phyloP scores from a whole-genome alignment of 2,329 filamentous ascomycete species.

The Phyllosticta paracitricarpa region DNA sequence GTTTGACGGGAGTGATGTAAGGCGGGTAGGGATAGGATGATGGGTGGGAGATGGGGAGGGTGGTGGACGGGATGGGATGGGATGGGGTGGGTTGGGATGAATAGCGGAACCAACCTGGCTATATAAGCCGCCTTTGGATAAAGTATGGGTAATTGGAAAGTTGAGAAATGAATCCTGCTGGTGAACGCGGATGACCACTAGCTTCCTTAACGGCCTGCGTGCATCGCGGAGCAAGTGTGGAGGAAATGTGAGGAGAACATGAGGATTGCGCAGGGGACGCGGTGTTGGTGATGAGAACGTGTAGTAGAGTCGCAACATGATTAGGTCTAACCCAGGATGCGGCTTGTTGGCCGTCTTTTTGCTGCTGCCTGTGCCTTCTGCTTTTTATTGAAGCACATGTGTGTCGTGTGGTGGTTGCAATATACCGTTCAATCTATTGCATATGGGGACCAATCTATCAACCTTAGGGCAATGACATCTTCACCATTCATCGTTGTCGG shows the following conservation, averaged over 20 bases:
- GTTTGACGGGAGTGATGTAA: not conserved
- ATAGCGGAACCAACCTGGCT: not conserved
- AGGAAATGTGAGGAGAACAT: not conserved
- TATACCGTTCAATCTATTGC: not conserved
- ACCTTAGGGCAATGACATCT: not conserved
- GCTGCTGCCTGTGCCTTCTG: not conserved
- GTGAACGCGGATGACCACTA: too few species aligned
- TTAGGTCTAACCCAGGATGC: not conserved
- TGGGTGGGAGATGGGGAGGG: too few species aligned
- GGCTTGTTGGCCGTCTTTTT: not conserved
- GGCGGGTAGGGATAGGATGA: not conserved
- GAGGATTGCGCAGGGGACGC: not conserved
- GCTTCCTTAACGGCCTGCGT: too few species aligned
- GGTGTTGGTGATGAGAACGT: not conserved
- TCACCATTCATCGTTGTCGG: not conserved
- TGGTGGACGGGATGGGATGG: not conserved
- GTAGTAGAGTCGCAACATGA: not conserved
- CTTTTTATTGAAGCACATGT: not conserved
- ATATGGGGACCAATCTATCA: not conserved
- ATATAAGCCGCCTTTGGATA: too few species aligned
- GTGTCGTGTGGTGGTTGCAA: not conserved
- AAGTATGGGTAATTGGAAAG: too few species aligned
- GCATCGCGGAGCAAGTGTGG: not conserved
- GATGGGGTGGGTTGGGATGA: not conserved
- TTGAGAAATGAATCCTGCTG: too few species aligned